These are phyloP conservation scores for Histomonas meleagridis DNA, from an alignment of 208 protist genomes.

Conservation along the genomic window DNA sequence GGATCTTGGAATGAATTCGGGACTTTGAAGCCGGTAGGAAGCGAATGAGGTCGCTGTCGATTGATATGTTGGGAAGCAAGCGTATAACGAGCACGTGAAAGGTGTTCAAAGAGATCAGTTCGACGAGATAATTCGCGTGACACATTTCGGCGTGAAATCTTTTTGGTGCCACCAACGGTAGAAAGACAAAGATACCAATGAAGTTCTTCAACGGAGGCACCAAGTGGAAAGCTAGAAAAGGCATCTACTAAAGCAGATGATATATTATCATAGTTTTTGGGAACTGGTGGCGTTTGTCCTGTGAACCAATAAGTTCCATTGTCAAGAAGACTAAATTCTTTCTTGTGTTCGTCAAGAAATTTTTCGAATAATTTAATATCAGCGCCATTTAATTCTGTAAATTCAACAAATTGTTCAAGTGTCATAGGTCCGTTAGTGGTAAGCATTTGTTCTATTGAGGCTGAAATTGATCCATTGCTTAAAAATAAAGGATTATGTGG, in stretches of 20 bases:
- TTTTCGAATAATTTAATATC: background rate
- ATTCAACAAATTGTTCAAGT: constrained; percentile 8
- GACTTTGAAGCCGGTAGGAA: too few relatives aligned
- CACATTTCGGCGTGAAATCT: background rate
- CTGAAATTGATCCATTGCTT: background rate
- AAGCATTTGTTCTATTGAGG: constrained; percentile 32
- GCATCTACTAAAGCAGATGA: background rate
- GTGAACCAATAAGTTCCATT: constrained; percentile 25
- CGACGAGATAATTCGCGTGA: constrained; percentile 8
- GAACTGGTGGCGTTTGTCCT: background rate
- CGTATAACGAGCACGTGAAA: background rate
- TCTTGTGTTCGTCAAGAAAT: background rate
- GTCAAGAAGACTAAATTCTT: background rate
- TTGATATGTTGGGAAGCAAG: too few relatives aligned
- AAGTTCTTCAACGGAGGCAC: constrained; percentile 18
- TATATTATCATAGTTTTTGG: background rate
- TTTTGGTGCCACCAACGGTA: background rate
- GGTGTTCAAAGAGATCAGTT: background rate
- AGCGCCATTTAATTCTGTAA: background rate
- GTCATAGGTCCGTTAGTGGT: constrained; percentile 25
- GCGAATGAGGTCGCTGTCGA: too few relatives aligned
- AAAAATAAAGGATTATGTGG: constrained; percentile 11
- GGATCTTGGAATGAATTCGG: too few relatives aligned
- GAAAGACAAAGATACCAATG: constrained; percentile 8
- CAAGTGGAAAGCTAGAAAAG: background rate